A percentile compares a stretch with the other conserved stretches of the same genome.
Conservation (phyloP, 2,329 filamentous ascomycete genomes). For the Colletotrichum destructivum region DNA sequence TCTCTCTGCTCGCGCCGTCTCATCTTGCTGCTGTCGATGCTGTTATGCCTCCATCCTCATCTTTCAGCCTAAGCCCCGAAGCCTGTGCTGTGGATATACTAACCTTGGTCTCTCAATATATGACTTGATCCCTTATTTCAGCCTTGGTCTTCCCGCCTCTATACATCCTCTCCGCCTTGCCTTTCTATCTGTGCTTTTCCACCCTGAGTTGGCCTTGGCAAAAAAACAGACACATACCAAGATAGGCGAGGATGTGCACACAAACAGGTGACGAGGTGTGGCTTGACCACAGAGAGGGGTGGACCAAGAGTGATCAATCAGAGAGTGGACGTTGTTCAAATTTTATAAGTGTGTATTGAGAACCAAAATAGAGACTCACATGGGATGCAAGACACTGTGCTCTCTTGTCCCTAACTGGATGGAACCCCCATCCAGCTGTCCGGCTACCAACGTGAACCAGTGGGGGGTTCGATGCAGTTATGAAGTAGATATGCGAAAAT, state of each 20-base stretch:
- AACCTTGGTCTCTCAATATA: no score
- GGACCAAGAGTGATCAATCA: not conserved
- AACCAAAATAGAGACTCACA: constrained; percentile 6
- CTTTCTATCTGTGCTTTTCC: not conserved
- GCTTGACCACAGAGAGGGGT: constrained; percentile 4
- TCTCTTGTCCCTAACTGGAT: not conserved
- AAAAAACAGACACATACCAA: no score
- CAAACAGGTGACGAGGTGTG: constrained; percentile 1
- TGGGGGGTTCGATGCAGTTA: constrained; percentile 13
- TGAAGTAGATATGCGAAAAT: not conserved
- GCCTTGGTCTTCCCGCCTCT: not conserved
- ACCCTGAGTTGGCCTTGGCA: not conserved
- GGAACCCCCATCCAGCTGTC: not conserved
- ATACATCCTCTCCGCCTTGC: not conserved
- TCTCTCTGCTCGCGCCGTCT: not conserved
- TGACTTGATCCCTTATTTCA: not conserved
- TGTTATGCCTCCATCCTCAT: not conserved
- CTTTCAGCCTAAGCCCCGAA: not conserved
- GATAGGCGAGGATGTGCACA: constrained; percentile 11
- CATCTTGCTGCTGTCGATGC: not conserved
- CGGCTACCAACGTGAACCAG: constrained; percentile 38
- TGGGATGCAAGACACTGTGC: not conserved
- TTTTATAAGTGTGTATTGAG: constrained; percentile 2
- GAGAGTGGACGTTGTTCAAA: constrained; percentile 11
- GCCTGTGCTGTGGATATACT: not conserved